A percentile compares a stretch with the other conserved stretches of the same genome.
phyloP scores from a whole-genome alignment of 2,329 filamentous ascomycete species.

The Apiospora saccharicola region DNA sequence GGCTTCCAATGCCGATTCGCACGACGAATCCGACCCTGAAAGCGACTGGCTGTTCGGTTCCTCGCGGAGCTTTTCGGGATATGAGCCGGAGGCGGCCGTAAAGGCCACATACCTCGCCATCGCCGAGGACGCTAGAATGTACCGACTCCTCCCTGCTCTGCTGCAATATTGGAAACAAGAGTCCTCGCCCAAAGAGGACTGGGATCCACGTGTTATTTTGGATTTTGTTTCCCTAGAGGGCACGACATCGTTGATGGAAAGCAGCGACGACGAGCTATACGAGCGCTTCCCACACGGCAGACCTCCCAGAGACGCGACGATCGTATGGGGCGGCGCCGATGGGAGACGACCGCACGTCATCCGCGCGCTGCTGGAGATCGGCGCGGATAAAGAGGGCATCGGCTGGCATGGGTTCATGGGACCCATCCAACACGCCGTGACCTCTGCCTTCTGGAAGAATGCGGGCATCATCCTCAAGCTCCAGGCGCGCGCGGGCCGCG shows the following conservation, averaged over 20 bases:
- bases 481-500: too few relatives aligned
- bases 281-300: too few relatives aligned
- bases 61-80: too few relatives aligned
- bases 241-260: background rate
- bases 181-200: background rate
- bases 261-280: too few relatives aligned
- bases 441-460: too few relatives aligned
- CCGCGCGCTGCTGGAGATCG: background rate
- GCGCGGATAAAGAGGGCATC: too few relatives aligned
- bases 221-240: background rate
- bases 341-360: background rate
- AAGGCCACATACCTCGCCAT: background rate
- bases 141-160: background rate
- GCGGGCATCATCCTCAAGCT: too few relatives aligned
- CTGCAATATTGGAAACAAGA: background rate
- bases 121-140: background rate
- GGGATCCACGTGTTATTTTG: background rate
- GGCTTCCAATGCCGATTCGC: background rate
- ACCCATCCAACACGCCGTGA: too few relatives aligned
- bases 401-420: too few relatives aligned
- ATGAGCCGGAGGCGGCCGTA: background rate
- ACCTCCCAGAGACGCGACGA: too few relatives aligned
- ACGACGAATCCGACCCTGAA: background rate
- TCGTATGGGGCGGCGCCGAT: background rate
- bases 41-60: background rate